A percentile compares a stretch with the other conserved stretches of the same genome.
Conservation (phyloP, 2,329 filamentous ascomycete genomes). For the Passalora sequoiae region DNA sequence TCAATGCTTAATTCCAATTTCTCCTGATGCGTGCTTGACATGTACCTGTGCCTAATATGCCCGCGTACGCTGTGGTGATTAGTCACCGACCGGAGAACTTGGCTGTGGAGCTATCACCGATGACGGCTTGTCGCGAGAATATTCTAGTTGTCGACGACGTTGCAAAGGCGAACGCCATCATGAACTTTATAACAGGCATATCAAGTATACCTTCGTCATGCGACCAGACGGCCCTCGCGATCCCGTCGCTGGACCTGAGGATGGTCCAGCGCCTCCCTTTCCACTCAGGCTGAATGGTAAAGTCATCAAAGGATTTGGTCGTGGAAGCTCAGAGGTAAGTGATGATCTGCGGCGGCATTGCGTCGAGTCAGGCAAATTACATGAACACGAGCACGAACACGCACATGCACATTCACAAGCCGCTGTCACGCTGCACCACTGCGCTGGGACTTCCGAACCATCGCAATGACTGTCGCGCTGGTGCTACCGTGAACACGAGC, state of each 20-base stretch:
- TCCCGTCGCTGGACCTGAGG: slow-evolving; percentile 65
- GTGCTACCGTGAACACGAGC: slow-evolving; percentile 6
- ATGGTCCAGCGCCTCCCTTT: slow-evolving; percentile 71
- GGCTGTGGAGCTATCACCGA: too few species aligned
- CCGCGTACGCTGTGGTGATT: too few species aligned
- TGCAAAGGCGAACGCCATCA: too few species aligned
- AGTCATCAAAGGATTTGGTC: slow-evolving; percentile 88
- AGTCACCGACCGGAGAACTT: too few species aligned
- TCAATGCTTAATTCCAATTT: background rate
- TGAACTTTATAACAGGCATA: background rate
- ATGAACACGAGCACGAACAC: too few species aligned
- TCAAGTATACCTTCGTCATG: slow-evolving; percentile 19
- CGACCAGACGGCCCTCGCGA: slow-evolving; percentile 54
- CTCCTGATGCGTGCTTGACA: too few species aligned
- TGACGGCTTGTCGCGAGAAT: too few species aligned
- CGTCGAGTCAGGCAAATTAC: background rate
- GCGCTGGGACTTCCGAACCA: slow-evolving; percentile 6
- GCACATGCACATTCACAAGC: too few species aligned
- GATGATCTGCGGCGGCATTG: slow-evolving; percentile 1
- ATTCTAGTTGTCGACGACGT: too few species aligned
- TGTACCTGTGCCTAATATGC: too few species aligned
- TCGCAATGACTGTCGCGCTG: slow-evolving; percentile 14
- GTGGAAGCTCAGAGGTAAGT: slow-evolving; percentile 80
- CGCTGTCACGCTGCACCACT: slow-evolving; percentile 13
- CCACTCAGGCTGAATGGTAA: slow-evolving; percentile 78